Conservation (phyloP, 805 yeast genomes). For the Clavispora asparagi region DNA sequence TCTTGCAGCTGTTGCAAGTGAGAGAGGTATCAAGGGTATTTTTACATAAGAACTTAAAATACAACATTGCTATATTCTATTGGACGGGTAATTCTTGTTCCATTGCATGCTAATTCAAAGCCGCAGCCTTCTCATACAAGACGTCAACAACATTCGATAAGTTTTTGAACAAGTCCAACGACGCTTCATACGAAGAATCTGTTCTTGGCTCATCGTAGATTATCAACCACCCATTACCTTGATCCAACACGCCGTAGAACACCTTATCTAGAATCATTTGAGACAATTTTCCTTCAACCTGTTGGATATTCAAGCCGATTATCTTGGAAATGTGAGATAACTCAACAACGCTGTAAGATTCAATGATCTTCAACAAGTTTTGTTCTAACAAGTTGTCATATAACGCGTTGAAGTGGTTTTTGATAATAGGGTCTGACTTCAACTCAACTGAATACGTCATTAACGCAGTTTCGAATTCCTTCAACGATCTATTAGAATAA, state of each 20-base stretch:
- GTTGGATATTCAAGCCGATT: slow-evolving; percentile 81
- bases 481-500: slow-evolving; percentile 80
- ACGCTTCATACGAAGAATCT: slow-evolving; percentile 84
- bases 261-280: slow-evolving; percentile 96
- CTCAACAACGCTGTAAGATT: slow-evolving; percentile 96
- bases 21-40: slow-evolving; percentile 42
- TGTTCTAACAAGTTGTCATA: slow-evolving; percentile 92
- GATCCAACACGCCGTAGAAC: slow-evolving; percentile 95
- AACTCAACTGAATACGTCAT: slow-evolving; percentile 67
- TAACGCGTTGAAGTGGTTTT: slow-evolving; percentile 86
- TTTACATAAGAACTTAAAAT: slow-evolving; percentile 19
- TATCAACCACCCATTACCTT: slow-evolving; percentile 96
- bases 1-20: slow-evolving; percentile 48
- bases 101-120: slow-evolving; percentile 49
- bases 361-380: slow-evolving; percentile 88
- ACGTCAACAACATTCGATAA: slow-evolving; percentile 86
- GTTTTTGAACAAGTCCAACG: slow-evolving; percentile 79
- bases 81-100: not conserved
- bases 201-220: slow-evolving; percentile 84
- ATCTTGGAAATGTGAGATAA: slow-evolving; percentile 80
- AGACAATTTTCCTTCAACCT: slow-evolving; percentile 89
- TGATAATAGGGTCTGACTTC: slow-evolving; percentile 79
- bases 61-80: slow-evolving; percentile 6
- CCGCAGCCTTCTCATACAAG: slow-evolving; percentile 88
- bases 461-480: slow-evolving; percentile 85